Evolutionary conservation across 805 yeast genomes (phyloP), one percentile per base, ranked within the genome.

Genomic region (Candida dajiaensis): DNA sequence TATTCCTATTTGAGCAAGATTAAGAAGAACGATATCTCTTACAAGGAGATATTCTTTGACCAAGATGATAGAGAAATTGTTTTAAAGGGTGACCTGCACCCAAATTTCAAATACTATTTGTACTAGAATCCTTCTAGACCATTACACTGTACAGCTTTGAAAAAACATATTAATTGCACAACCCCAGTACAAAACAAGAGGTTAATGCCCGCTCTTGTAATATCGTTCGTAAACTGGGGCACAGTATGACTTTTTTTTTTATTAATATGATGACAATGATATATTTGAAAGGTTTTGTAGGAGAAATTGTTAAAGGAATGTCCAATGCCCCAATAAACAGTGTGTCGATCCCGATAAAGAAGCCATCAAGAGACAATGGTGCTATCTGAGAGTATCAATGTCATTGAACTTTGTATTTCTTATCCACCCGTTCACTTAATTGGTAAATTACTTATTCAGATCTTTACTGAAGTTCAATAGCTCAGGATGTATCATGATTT

Each of bases 51-150:
- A 28, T 69, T 65, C 49, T 61, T 59, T 38, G 52, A 53, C n/a
- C 52, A 55, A 42, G 61, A 56, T 16, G 65, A 64, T 16, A 56
- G 57, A 47, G 68, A 67, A 38, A 59, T 68, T 39, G 65, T 65
- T 21, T 59, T 64, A 36, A 60, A 63, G 41, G 71, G 72, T 57
- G 73, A 68, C 46, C 50, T 53, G 41, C 71, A 71, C 52, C 80
- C 80, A 23, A 65, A 68, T 35, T 72, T 73, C 55, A 68, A 63
- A 57, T 76, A 75, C 61, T n/a, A n/a, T n/a, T 56, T 73, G 63
- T 74, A 73, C 55, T 74, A 59, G 50, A 44, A 4, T 28, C 7
- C 31, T 13, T n/a, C n/a, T 38, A 22, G 9, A 28, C n/a, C 13
- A n/a, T n/a, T 28, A 13, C 13, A 3, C 3, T 11, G 8, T 8